Evolutionary conservation across 306 rosid genomes (phyloP), one percentile per base, ranked within the genome.

Genomic region (Vigna radiata): DNA sequence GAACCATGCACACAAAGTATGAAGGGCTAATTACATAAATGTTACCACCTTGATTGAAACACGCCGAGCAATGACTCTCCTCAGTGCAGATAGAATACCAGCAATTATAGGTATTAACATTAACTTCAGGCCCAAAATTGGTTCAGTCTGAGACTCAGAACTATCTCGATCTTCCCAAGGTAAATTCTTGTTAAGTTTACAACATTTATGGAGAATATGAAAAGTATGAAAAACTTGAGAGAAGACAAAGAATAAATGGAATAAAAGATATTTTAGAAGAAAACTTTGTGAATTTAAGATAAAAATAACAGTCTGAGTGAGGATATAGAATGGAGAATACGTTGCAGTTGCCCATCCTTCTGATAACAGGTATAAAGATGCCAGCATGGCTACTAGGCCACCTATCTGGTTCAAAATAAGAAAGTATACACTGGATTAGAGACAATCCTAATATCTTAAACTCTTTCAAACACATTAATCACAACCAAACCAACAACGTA

Each of bases 261-360:
- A 36, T 27, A 77, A 71, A 71, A 39, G 29, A 70, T 70, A 73
- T 47, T 56, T 23, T 39, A 56, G 60, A 15, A 47, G 72, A 25
- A 68, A 73, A 56, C 43, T 49, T 12, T 23, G 61, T 47, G 44
- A 69, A 76, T 39, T 58, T 72, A 62, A 55, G 72, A 63, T 50
- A 82, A 11, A 77, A 55, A 75, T 23, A 74, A 80, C 70, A 13
- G 53, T 48, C 44, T 27, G 68, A 76, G 63, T 19, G 41, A 89
- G 99, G 99, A 96, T 93, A 96, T 93, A 85, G 88, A 96, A 81
- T 54, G 99, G 99, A 85, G 93, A 92, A 83, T 81, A 86, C 76
- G 96, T 85, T 8, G 89, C 91, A 9, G 81, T 91, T 46, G 97
- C 98, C 99, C 99, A 96, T 74, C 99, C 99, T 89, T 87, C 97